These are phyloP conservation scores for Ogataea degrootiae DNA, from an alignment of 805 yeast species.

Conservation along the genomic window DNA sequence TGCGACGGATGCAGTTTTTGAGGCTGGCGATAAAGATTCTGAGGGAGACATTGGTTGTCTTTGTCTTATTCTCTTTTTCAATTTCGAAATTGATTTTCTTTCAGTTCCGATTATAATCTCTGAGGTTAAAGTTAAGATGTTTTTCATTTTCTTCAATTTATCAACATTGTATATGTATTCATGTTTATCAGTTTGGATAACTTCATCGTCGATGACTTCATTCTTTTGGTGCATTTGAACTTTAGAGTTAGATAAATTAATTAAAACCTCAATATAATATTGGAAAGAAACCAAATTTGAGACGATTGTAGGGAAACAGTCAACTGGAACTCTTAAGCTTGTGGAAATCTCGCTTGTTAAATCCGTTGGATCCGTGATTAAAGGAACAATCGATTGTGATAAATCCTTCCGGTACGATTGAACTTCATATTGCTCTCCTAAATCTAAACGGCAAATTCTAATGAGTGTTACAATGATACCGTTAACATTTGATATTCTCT, in stretches of 20 bases:
- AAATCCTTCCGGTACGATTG: conserved; percentile 81
- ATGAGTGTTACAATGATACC: conserved; percentile 79
- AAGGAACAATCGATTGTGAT: conserved; percentile 69
- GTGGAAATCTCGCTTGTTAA: conserved; percentile 55
- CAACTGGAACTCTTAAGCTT: conserved; percentile 70
- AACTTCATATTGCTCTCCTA: conserved; percentile 53
- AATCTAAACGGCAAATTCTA: conserved; percentile 67
- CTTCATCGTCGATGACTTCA: conserved; percentile 21
- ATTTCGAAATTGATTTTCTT: conserved; percentile 36
- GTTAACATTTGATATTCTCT: conserved; percentile 59
- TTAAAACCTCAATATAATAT: conserved; percentile 76
- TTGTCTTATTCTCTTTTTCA: conserved; percentile 9
- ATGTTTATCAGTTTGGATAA: conserved; percentile 15
- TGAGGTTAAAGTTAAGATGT: conserved; percentile 75
- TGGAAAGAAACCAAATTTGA: conserved; percentile 73
- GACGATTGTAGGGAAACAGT: conserved; percentile 78
- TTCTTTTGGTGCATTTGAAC: conserved; percentile 12
- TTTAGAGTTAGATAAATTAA: conserved; percentile 64
- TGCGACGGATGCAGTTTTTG: not conserved
- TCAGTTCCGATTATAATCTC: conserved; percentile 81
- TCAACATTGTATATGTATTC: conserved; percentile 68
- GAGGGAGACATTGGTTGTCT: not conserved
- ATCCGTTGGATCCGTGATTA: conserved; percentile 68
- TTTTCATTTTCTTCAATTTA: conserved; percentile 64
- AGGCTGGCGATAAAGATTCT: not conserved